Base-by-base conservation (phyloP, 1,139 yeast species). In the Lodderomyces beijingensis region DNA sequence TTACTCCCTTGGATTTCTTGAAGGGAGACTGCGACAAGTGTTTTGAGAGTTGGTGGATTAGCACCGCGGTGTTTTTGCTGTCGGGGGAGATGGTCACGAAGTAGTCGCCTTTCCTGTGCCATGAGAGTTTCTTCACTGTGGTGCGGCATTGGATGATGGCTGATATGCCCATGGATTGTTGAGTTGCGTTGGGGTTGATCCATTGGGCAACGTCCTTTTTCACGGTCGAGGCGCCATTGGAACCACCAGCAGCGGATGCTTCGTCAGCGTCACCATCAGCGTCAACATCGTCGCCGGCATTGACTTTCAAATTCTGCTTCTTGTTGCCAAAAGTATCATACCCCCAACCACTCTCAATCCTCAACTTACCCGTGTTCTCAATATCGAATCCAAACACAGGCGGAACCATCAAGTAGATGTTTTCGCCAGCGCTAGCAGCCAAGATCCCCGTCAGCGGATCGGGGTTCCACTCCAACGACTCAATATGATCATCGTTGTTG, bases 61-160 rank as follows among this genome's bases (percentile, higher is more conserved):
- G 70, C 27, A 91, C 96, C 4, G 97, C 82, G 5, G 93, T 76
- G 53, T 87, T 81, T 40, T 86, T 87, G 35, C 87, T 83, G 38
- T 85, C 91, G 30, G 97, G 97, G 9, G 95, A 79, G 15, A 87
- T 95, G 3, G 95, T 81, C 43, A 91, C 95, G 48, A 93, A 86
- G 56, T 91, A 91, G 63, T 91, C 98, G 52, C 98, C 99, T 52
- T 85, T 83, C 57, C 96, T 75, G 59, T 91, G 99, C 99, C 99
- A 91, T 45, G 95, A 76, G 12, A 91, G 50, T 52, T 80, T 83
- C 62, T 87, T 88, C 44, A 91, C 75, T 1, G 86, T 70, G 55
- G 80, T 84, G 45, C 76, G 71, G 41, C 81, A 73, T 40, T 91
- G 77, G 19, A 86, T 79, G 20, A 68, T 50, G 7, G 87, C 83